Base-by-base conservation (phyloP, 441 rosid genomes). In the Populus hybrid region DNA sequence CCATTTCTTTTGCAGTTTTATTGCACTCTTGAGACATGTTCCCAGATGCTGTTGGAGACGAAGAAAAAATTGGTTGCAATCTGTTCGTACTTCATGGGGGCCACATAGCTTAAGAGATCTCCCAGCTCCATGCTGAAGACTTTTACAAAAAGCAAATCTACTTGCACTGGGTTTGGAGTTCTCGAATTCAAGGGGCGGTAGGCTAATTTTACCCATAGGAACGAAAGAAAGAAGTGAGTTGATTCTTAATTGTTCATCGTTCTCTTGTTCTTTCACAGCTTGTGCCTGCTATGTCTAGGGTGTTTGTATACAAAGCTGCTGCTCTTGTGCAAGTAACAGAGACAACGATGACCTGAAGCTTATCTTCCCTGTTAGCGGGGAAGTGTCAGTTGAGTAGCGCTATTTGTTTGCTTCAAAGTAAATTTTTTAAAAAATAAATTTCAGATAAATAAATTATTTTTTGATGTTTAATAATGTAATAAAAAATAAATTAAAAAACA, bases 261-360 rank as follows among this genome's bases (percentile, higher is more conserved):
- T 40, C 46, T 8, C 0, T 38, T 83, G 69, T 82, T 50, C 23
- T 32, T 75, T 75, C n/a, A 26, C 89, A 95, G 98, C 82, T 95
- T 70, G 89, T 86, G 42, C 99, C 98, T 11, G 97, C 99, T 75
- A 89, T 93, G 97, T 75, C 90, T 68, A 95, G 99, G 70, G 67
- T 95, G 91, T 89, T 95, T 81, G 99, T 87, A 61, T 93, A 95
- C 84, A 93, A 95, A 89, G 98, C 98, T 26, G 99, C 98, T 50
- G 96, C 97, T 46, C 88, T 93, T 38, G 97, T 93, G 75, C 98
- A 95, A 90, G 94, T 89, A 70, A 92, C 78, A 86, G 98, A 86
- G 99, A 95, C 71, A 93, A 93, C 70, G 95, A 93, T 80, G 95
- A 90, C 83, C 88, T 92, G 79, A 83, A 74, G 69, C 63, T 95